Percentiles rank a stretch among this genome's conserved stretches.
These are phyloP conservation scores for Russula virescens DNA, from an alignment of 768 basidiomycete species.

Conservation along the genomic window DNA sequence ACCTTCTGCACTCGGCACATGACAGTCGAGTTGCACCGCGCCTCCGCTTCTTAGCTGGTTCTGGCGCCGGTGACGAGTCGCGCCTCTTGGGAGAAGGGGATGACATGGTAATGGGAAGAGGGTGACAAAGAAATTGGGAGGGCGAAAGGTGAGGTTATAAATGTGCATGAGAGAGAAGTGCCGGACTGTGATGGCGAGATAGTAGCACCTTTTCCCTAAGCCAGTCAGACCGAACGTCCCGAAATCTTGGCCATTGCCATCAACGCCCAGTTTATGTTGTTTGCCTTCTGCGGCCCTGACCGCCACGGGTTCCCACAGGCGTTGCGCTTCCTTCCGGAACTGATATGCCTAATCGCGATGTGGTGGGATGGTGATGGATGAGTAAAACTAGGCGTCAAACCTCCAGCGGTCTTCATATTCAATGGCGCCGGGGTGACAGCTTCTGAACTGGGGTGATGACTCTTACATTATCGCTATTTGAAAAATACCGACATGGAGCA, in stretches of 20 bases:
- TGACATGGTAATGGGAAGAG: constrained; percentile 27
- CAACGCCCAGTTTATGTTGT: constrained; percentile 4
- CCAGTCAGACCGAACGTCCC: not conserved
- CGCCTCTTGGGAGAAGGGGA: constrained; percentile 28
- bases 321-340: not conserved
- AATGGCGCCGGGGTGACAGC: not conserved
- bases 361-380: not conserved
- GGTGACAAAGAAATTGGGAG: constrained; percentile 26
- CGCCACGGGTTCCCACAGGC: not conserved
- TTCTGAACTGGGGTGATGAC: not conserved
- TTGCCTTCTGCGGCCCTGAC: not conserved
- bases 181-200: not conserved
- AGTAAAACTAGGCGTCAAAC: not conserved
- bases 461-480: constrained; percentile 1
- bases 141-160: not conserved
- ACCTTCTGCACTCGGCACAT: constrained; percentile 79
- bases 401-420: not conserved
- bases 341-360: constrained; percentile 1
- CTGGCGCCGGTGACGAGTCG: constrained; percentile 28
- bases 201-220: not conserved
- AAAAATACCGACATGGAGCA: not conserved
- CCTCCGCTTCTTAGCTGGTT: constrained; percentile 45
- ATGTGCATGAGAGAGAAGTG: not conserved
- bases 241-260: not conserved
- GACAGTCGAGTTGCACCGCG: constrained; percentile 67